phyloP scores from a whole-genome alignment of 306 rosid species.

The Myrica gale region DNA sequence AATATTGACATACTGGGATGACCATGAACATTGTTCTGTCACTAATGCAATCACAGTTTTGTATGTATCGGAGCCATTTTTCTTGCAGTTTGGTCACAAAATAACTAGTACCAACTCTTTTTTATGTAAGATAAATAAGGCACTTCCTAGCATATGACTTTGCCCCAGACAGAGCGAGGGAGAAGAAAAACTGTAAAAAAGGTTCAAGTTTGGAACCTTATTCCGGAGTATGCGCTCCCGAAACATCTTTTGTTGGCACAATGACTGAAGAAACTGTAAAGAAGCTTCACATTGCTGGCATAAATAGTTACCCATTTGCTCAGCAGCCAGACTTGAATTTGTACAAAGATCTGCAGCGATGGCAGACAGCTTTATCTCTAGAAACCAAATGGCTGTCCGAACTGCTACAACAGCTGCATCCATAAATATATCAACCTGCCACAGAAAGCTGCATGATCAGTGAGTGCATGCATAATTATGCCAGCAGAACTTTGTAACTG shows the following conservation, averaged over 20 bases:
- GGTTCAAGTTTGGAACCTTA: constrained; percentile 40
- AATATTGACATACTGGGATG: neutral
- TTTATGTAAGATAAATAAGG: neutral
- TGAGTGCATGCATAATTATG: neutral
- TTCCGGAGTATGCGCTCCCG: constrained; percentile 53
- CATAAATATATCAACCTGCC: constrained; percentile 60
- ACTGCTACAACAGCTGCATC: constrained; percentile 59
- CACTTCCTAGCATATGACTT: neutral
- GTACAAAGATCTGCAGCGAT: constrained; percentile 21
- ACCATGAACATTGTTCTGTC: neutral
- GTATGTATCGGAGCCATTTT: neutral
- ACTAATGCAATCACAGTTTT: neutral
- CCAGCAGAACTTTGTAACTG: neutral
- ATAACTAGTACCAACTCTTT: neutral
- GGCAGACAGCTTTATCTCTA: constrained; percentile 37
- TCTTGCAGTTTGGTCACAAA: neutral
- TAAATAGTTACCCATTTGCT: constrained; percentile 39
- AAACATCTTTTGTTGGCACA: constrained; percentile 55
- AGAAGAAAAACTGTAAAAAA: neutral
- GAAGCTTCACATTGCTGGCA: constrained; percentile 62
- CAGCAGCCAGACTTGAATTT: constrained; percentile 32
- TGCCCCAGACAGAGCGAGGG: too few relatives aligned
- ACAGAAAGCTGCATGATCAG: constrained; percentile 26
- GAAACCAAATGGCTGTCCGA: constrained; percentile 37
- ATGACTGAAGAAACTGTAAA: constrained; percentile 53